A percentile compares a stretch with the other conserved stretches of the same genome.
phyloP scores from a whole-genome alignment of 1,139 yeast species.

The Magnusiomyces paraingens region DNA sequence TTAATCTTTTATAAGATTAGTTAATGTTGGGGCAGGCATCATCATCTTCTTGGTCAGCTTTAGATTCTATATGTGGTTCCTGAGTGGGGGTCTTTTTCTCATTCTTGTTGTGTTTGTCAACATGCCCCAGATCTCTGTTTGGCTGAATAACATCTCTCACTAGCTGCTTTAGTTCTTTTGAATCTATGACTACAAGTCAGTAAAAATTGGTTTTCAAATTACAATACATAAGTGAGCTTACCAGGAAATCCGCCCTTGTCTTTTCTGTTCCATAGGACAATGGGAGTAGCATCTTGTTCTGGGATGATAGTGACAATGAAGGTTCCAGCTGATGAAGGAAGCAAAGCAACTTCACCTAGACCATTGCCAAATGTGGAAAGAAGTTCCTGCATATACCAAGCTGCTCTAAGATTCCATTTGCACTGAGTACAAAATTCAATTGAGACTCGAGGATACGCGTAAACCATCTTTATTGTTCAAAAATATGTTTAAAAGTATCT shows the following conservation, averaged over 20 bases:
- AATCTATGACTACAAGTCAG: conserved; percentile 32
- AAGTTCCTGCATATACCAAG: conserved; percentile 61
- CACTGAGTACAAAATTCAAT: conserved; percentile 56
- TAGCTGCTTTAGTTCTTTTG: conserved; percentile 50
- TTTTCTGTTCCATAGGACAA: conserved; percentile 50
- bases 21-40: conserved; percentile 12
- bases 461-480: not conserved
- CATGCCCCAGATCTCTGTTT: conserved; percentile 42
- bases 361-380: conserved; percentile 50
- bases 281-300: conserved; percentile 18
- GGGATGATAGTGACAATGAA: conserved; percentile 40
- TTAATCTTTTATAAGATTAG: not conserved
- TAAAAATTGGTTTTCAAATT: not conserved
- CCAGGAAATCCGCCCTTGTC: conserved; percentile 51
- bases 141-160: conserved; percentile 48
- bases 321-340: conserved; percentile 49
- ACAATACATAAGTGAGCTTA: conserved; percentile 13
- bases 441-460: conserved; percentile 40
- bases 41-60: not conserved
- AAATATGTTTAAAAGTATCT: no score
- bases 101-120: conserved; percentile 26
- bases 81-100: not conserved
- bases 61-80: not conserved
- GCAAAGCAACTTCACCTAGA: conserved; percentile 48
- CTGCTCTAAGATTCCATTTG: conserved; percentile 60